Evolutionary conservation across 441 rosid species (phyloP).

Genomic region (Euphorbia schlechtendalii): DNA sequence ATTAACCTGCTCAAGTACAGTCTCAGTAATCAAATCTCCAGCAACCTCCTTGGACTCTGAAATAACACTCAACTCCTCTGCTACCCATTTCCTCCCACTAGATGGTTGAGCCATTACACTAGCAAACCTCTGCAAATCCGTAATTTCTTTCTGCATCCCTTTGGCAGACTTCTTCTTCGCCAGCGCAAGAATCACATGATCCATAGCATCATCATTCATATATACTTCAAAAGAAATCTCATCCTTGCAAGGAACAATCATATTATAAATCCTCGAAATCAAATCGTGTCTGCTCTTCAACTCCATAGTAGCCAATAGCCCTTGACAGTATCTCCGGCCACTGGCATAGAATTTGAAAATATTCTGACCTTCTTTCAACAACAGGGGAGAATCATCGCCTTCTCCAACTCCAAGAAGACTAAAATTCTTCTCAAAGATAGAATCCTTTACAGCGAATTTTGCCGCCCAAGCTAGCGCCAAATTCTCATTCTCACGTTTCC

Average conservation of each 20-base stretch:
- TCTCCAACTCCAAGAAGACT: constrained; percentile 84
- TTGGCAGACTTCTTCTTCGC: constrained; percentile 76
- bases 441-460: constrained; percentile 67
- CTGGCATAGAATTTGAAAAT: constrained; percentile 89
- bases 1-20: constrained; percentile 79
- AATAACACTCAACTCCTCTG: constrained; percentile 56
- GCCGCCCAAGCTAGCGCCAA: constrained; percentile 87
- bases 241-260: constrained; percentile 85
- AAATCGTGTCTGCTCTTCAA: constrained; percentile 88
- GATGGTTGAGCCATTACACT: constrained; percentile 34
- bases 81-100: constrained; percentile 71
- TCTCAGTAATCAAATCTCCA: constrained; percentile 76
- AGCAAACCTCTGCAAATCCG: constrained; percentile 68
- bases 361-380: constrained; percentile 79
- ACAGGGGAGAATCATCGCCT: constrained; percentile 70
- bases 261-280: constrained; percentile 57
- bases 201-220: constrained; percentile 88
- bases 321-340: constrained; percentile 84
- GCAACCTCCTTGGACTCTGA: constrained; percentile 91
- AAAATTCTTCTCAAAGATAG: constrained; percentile 82
- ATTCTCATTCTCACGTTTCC: constrained; percentile 81
- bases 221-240: constrained; percentile 83
- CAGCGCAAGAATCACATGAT: constrained; percentile 66
- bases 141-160: constrained; percentile 62
- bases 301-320: constrained; percentile 83